Evolutionary conservation across 73 alveolate species (phyloP), one percentile per base, ranked within the genome.

Genomic region (Effrenium voratum): DNA sequence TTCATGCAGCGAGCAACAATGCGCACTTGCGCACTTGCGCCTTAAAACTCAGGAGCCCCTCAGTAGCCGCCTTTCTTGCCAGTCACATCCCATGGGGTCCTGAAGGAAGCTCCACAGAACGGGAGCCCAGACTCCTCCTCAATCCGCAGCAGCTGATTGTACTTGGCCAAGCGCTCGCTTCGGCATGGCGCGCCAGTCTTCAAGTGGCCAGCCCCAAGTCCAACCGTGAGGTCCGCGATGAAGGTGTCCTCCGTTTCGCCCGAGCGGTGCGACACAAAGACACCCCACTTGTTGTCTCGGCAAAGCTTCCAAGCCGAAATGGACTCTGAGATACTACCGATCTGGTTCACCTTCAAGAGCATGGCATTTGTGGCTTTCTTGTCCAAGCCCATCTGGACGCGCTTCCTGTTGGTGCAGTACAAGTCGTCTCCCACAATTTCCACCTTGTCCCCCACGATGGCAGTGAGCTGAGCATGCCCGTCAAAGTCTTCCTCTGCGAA

Each of bases 141-240:
- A 82, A 99, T 99, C 99, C 99, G 99, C 84, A 99, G 59, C 95
- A 99, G 98, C 98, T 99, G 99, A 97, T 99, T 99, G 99, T 99
- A 99, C 98, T 99, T 99, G 50, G 99, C 99, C 84, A 99, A 99
- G 99, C 99, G 99, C 95, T 99, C 99, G 81, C 99, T 99, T 90
- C 98, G 99, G 99, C 99, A 99, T 38, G 99, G 99, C 50, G 99
- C 99, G 34, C 99, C 99, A 86, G 99, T 99, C 99, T 99, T 99
- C 99, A 99, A 99, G 98, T 99, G 99, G 75, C 98, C 98, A 3
- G 99, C 99, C 38, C 99, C 99, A 47, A 99, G 99, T 49, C 99
- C 99, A 68, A 99, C 99, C 57, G 99, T 99, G 77, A 99, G 99
- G 91, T 99, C 99, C 90, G 99, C 99, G 99, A 99, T 99, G 99